phyloP scores from a whole-genome alignment of 2,329 filamentous ascomycete species.

The Orbilia blumenaviensis region DNA sequence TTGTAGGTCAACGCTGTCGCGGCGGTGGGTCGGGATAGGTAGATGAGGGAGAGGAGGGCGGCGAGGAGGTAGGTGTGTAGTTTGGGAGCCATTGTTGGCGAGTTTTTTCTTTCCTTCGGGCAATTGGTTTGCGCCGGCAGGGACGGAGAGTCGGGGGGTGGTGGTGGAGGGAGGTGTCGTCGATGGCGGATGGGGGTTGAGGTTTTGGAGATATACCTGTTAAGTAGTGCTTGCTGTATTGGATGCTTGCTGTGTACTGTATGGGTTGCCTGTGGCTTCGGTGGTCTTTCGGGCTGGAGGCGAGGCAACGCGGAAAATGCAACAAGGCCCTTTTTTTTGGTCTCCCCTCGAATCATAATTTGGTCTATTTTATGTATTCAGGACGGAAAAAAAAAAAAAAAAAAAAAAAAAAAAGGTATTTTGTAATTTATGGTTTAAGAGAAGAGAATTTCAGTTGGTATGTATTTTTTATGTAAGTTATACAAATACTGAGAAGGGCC shows the following conservation, averaged over 20 bases:
- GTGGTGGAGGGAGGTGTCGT: not conserved
- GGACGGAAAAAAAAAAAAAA: too few relatives aligned
- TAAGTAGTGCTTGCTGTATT: not conserved
- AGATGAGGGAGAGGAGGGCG: slow-evolving; percentile 73
- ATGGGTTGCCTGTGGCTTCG: slow-evolving; percentile 27
- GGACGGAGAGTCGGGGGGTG: not conserved
- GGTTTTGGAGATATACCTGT: slow-evolving; percentile 11
- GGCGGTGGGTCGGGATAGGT: slow-evolving; percentile 68
- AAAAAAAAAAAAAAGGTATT: too few relatives aligned
- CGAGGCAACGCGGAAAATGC: slow-evolving; percentile 45
- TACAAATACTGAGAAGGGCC: too few relatives aligned
- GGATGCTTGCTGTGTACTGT: not conserved
- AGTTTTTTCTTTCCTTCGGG: not conserved
- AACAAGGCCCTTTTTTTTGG: not conserved
- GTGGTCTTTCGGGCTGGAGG: slow-evolving; percentile 32
- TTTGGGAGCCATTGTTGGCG: slow-evolving; percentile 24
- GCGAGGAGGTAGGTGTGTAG: slow-evolving; percentile 50
- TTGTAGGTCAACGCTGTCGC: slow-evolving; percentile 96
- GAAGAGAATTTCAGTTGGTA: too few relatives aligned
- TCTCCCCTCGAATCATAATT: too few relatives aligned
- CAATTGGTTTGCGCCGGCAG: not conserved
- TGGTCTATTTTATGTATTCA: too few relatives aligned
- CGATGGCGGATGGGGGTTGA: not conserved
- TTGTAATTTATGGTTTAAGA: too few relatives aligned
- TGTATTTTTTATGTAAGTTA: too few relatives aligned